Conservation (phyloP, 2,329 filamentous ascomycete genomes). For the Aspergillus puulaauensis region DNA sequence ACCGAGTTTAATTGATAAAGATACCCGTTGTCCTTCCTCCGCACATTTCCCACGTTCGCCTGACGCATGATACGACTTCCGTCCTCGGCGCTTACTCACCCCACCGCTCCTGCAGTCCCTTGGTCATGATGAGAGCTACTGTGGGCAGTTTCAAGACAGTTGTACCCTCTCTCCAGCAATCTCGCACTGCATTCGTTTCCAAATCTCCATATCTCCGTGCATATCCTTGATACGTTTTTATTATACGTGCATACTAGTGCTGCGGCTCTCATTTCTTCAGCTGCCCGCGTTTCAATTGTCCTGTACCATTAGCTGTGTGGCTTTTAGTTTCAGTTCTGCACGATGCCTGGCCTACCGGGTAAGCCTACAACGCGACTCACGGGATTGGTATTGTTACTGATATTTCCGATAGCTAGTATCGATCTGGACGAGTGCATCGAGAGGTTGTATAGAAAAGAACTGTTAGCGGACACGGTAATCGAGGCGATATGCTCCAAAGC, state of each 20-base stretch:
- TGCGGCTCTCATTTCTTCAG: background rate
- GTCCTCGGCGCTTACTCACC: slow-evolving; percentile 10
- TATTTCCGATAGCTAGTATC: slow-evolving; percentile 70
- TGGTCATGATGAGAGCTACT: slow-evolving; percentile 31
- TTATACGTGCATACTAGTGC: background rate
- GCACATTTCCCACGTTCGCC: background rate
- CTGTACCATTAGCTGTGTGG: slow-evolving; percentile 9
- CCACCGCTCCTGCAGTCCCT: slow-evolving; percentile 14
- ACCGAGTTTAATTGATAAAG: background rate
- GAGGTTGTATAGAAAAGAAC: slow-evolving; percentile 93
- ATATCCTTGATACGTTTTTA: slow-evolving; percentile 5
- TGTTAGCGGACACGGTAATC: slow-evolving; percentile 95
- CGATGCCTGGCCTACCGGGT: slow-evolving; percentile 49
- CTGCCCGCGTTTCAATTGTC: background rate
- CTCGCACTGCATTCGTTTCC: slow-evolving; percentile 11
- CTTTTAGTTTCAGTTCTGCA: slow-evolving; percentile 14
- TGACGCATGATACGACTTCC: slow-evolving; percentile 2
- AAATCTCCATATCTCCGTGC: background rate
- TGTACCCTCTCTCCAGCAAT: slow-evolving; percentile 19
- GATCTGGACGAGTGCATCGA: slow-evolving; percentile 98
- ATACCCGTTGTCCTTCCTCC: background rate
- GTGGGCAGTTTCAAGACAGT: slow-evolving; percentile 23
- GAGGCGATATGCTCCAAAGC: slow-evolving; percentile 99
- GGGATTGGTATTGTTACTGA: slow-evolving; percentile 10
- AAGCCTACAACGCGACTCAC: slow-evolving; percentile 18